Percentiles rank a stretch among this genome's conserved stretches.
Evolutionary conservation across 768 basidiomycete genomes (phyloP).

Genomic region (Collybiopsis confluens): DNA sequence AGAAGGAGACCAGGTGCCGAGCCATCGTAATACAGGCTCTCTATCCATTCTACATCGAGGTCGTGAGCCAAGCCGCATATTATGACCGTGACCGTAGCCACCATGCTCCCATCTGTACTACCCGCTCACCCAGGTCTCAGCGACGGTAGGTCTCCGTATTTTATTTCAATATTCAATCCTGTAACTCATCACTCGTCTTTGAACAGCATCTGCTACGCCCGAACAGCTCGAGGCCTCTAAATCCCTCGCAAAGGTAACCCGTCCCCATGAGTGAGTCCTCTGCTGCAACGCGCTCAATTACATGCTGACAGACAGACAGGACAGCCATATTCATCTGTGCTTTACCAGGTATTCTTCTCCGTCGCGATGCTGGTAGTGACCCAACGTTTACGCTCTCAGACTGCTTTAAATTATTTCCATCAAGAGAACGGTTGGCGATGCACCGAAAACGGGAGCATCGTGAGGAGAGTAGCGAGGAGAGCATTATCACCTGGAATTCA

Average conservation of each 20-base stretch:
- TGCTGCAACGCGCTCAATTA: not conserved
- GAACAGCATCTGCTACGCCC: slow-evolving; percentile 46
- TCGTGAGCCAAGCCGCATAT: slow-evolving; percentile 1
- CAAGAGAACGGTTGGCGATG: slow-evolving; percentile 59
- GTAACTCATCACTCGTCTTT: slow-evolving; percentile 3
- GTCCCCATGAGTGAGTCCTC: slow-evolving; percentile 55
- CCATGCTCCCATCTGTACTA: slow-evolving; percentile 44
- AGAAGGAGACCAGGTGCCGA: slow-evolving; percentile 26
- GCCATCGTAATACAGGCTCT: slow-evolving; percentile 45
- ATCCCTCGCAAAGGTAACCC: slow-evolving; percentile 54
- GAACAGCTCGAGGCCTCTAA: slow-evolving; percentile 46
- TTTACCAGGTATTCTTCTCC: slow-evolving; percentile 40
- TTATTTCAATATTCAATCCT: not conserved
- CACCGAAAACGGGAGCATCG: slow-evolving; percentile 73
- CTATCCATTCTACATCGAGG: slow-evolving; percentile 14
- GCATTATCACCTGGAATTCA: slow-evolving; percentile 75
- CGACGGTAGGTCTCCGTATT: slow-evolving; percentile 36
- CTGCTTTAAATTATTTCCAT: slow-evolving; percentile 71
- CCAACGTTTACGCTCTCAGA: slow-evolving; percentile 26
- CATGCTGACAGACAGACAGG: slow-evolving; percentile 28
- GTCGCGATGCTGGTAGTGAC: not conserved
- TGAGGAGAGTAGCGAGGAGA: slow-evolving; percentile 43
- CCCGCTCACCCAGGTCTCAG: slow-evolving; percentile 44
- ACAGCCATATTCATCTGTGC: slow-evolving; percentile 82
- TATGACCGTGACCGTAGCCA: not conserved